phyloP scores from a whole-genome alignment of 306 rosid genomes.

The Lotus japonicus region DNA sequence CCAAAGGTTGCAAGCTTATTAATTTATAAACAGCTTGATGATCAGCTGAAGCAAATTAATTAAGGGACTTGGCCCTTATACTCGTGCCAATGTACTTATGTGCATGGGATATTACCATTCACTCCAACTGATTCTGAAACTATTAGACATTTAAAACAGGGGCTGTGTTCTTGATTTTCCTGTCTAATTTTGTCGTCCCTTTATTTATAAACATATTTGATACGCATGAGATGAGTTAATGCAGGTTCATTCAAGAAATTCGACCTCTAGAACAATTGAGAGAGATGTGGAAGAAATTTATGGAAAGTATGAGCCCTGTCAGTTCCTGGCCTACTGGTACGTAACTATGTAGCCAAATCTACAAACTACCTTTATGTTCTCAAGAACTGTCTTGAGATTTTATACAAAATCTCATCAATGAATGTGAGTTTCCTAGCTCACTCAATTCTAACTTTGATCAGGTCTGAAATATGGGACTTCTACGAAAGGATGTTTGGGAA shows the following conservation, averaged over 20 bases:
- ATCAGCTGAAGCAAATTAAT: conserved; percentile 38
- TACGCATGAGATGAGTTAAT: neutral
- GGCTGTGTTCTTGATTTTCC: neutral
- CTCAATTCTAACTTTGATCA: conserved; percentile 9
- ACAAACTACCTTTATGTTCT: neutral
- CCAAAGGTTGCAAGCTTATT: conserved; percentile 26
- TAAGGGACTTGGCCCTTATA: conserved; percentile 51
- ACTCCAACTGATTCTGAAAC: conserved; percentile 53
- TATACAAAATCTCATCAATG: neutral
- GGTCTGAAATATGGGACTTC: conserved; percentile 56
- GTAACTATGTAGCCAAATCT: neutral
- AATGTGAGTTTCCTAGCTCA: neutral
- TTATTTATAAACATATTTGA: neutral
- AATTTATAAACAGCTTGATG: conserved; percentile 24
- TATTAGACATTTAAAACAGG: conserved; percentile 44
- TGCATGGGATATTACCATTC: conserved; percentile 49
- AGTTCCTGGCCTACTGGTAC: conserved; percentile 56
- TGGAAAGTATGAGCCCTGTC: conserved; percentile 46
- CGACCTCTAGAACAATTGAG: conserved; percentile 25
- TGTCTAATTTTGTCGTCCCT: neutral
- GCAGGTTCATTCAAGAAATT: conserved; percentile 37
- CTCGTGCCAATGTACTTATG: conserved; percentile 49
- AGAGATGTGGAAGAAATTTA: conserved; percentile 39
- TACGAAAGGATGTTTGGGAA: conserved; percentile 36
- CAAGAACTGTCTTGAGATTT: too few species aligned